Conservation (phyloP, 345 rosid species). For the Zanthoxylum bungeanum region DNA sequence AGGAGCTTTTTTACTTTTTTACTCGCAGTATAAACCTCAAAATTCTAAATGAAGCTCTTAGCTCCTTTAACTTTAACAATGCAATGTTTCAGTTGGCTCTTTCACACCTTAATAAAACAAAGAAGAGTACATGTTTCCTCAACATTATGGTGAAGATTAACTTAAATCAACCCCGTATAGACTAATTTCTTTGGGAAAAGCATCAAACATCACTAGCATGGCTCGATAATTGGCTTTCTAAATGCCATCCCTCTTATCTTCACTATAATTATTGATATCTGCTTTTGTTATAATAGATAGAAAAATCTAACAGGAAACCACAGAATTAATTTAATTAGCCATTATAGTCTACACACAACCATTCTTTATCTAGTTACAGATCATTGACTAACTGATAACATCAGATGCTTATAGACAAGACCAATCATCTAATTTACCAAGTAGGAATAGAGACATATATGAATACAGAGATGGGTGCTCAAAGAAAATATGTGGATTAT, state of each 20-base stretch:
- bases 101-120: background rate
- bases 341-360: background rate
- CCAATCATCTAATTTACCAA: background rate
- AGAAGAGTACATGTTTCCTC: background rate
- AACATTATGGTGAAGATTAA: background rate
- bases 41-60: background rate
- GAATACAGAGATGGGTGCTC: background rate
- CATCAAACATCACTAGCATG: background rate
- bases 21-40: background rate
- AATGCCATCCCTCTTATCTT: background rate
- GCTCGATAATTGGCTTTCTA: background rate
- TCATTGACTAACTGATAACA: background rate
- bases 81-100: background rate
- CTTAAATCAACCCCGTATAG: background rate
- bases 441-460: background rate
- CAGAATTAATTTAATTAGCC: background rate
- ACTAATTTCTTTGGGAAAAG: background rate
- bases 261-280: background rate
- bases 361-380: background rate
- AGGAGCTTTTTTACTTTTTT: background rate
- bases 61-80: background rate
- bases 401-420: background rate
- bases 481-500: background rate
- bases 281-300: background rate
- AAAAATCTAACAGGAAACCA: background rate